Evolutionary conservation across 2,329 filamentous ascomycete species (phyloP), one percentile per base, ranked within the genome.

Genomic region (Beauveria caledonica): DNA sequence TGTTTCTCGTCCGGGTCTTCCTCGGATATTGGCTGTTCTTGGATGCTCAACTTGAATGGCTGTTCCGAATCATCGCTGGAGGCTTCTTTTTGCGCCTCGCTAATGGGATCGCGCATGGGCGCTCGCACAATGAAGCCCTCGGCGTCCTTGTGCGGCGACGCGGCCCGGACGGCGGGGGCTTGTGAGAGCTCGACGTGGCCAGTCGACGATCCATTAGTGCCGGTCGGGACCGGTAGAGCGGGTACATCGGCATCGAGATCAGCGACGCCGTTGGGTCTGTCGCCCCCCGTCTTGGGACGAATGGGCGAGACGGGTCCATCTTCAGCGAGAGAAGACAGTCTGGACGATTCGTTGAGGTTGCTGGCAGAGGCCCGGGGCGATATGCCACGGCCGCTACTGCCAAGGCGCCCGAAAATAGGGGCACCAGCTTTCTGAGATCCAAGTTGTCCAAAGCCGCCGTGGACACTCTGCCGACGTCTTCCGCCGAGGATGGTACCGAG

Each of bases 101-200:
- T 87, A 61, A 93, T 88, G 3, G 85, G 79, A 70, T 87, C 78
- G 65, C 86, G 79, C 66, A 79, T 78, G 1, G 83, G 77, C 0
- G 84, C 79, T 0, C 87, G 89, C n/a, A 93, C 82, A 4, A 82
- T 87, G 69, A 86, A 94, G 7, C 90, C 90, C 64, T 95, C 90
- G 0, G 84, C 76, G 69, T 94, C 90, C 69, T 85, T 89, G 21
- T 75, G 73, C 60, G 79, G 70, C 60, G 76, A 70, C 1, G 65
- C 64, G 9, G 71, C 60, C 17, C 73, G 70, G 23, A 73, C 71
- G 56, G 71, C 71, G 60, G 79, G 78, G 17, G 67, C 65, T 3
- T 76, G 74, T 2, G 79, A 36, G 48, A 36, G 48, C 39, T 59
- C 56, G 29, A 17, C 10, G 19, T 27, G n/a, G 29, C 29, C 48